phyloP scores from a whole-genome alignment of 2,329 filamentous ascomycete species.

The Talaromyces marneffei region DNA sequence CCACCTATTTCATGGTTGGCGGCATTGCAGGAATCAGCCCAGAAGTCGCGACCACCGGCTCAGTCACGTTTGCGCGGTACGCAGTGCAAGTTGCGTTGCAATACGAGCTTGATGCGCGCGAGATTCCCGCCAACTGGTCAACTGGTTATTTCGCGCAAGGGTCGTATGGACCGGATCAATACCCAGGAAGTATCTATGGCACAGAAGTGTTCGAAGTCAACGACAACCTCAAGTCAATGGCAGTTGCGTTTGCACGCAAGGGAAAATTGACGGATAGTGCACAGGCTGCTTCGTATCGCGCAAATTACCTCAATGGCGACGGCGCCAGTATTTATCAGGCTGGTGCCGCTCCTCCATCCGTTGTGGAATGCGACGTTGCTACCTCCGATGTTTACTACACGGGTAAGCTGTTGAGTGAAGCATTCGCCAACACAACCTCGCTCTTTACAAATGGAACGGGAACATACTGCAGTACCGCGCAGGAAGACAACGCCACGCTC shows the following conservation, averaged over 20 bases:
- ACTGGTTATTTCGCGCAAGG: slow-evolving; percentile 67
- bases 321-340: slow-evolving; percentile 32
- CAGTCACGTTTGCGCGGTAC: slow-evolving; percentile 63
- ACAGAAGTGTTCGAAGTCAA: slow-evolving; percentile 67
- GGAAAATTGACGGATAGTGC: slow-evolving; percentile 51
- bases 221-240: slow-evolving; percentile 51
- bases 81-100: slow-evolving; percentile 69
- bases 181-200: slow-evolving; percentile 57
- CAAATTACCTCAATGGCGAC: slow-evolving; percentile 40
- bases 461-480: slow-evolving; percentile 63
- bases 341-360: slow-evolving; percentile 45
- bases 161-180: slow-evolving; percentile 48
- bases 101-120: slow-evolving; percentile 67
- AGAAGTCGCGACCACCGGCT: slow-evolving; percentile 58
- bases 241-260: slow-evolving; percentile 46
- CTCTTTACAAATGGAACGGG: slow-evolving; percentile 64
- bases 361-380: slow-evolving; percentile 61
- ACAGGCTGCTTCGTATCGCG: slow-evolving; percentile 49
- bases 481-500: slow-evolving; percentile 66
- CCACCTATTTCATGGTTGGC: slow-evolving; percentile 65
- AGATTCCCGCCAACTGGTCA: slow-evolving; percentile 58
- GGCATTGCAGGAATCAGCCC: slow-evolving; percentile 74
- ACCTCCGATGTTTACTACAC: slow-evolving; percentile 69
- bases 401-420: slow-evolving; percentile 54
- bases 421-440: slow-evolving; percentile 59